Percentiles rank a stretch among this genome's conserved stretches.
Evolutionary conservation across 108 stramenopile species (phyloP).

Genomic region (Schizochytrium sp.): DNA sequence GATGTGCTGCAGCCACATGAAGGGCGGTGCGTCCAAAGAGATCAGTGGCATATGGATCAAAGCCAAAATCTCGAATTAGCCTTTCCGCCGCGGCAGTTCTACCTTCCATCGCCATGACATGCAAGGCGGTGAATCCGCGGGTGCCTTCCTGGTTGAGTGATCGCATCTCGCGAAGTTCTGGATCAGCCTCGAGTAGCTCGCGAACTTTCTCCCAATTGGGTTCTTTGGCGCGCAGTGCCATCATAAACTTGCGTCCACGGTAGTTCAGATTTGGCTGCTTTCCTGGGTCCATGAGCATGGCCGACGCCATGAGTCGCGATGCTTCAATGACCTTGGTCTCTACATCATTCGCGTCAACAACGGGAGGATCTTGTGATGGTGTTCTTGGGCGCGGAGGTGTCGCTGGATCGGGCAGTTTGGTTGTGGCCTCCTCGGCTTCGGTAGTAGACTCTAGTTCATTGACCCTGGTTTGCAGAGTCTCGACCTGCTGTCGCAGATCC

Average conservation of each 20-base stretch:
- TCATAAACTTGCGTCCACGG: not conserved
- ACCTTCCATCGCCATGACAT: slow-evolving; percentile 61
- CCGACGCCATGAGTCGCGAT: not conserved
- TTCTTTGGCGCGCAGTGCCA: not conserved
- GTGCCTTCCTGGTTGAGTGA: slow-evolving; percentile 33
- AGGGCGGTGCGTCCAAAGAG: not conserved
- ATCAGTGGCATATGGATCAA: not conserved
- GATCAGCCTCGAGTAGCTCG: not conserved
- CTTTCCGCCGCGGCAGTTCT: slow-evolving; percentile 48
- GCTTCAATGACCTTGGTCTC: not conserved
- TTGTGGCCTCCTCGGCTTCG: not conserved
- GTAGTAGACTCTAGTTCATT: not conserved
- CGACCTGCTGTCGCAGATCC: not conserved
- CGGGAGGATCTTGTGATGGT: no score
- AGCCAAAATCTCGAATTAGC: slow-evolving; percentile 27
- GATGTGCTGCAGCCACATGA: not conserved
- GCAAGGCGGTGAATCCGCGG: slow-evolving; percentile 67
- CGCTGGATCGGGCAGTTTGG: not conserved
- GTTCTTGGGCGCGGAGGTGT: no score
- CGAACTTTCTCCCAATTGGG: not conserved
- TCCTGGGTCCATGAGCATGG: not conserved
- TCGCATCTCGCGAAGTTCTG: not conserved
- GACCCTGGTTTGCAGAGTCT: not conserved
- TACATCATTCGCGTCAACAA: no score
- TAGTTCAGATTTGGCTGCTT: not conserved